Evolutionary conservation across 2,329 filamentous ascomycete species (phyloP).

Genomic region (Verticillium alfalfae): DNA sequence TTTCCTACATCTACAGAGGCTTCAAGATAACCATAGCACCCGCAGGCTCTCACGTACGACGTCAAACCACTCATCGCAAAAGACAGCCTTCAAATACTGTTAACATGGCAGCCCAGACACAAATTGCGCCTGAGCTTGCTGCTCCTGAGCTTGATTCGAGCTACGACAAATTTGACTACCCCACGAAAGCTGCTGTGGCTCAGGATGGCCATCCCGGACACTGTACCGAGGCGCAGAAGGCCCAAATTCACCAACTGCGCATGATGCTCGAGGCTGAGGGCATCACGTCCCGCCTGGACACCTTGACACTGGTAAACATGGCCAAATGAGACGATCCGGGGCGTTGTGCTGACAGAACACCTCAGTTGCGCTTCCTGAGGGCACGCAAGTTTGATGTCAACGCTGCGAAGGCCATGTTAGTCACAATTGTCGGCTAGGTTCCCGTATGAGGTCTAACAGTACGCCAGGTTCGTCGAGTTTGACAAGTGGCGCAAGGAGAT

Average conservation of each 20-base stretch:
- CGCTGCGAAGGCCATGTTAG: slow-evolving; percentile 78
- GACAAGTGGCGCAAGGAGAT: slow-evolving; percentile 90
- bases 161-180: slow-evolving; percentile 96
- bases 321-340: no score
- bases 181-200: slow-evolving; percentile 37
- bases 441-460: neutral
- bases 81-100: no score
- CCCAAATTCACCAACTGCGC: slow-evolving; percentile 80
- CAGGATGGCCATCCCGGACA: slow-evolving; percentile 61
- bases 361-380: slow-evolving; percentile 87
- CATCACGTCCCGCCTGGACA: slow-evolving; percentile 81
- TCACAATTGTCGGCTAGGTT: neutral
- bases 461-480: slow-evolving; percentile 73
- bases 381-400: slow-evolving; percentile 93
- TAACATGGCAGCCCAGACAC: neutral
- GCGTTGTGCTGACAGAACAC: no score
- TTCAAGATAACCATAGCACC: no score
- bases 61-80: no score
- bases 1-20: neutral
- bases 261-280: slow-evolving; percentile 78
- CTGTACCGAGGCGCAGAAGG: slow-evolving; percentile 81
- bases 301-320: slow-evolving; percentile 87
- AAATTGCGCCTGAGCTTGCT: neutral
- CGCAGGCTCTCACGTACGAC: no score
- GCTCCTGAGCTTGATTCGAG: slow-evolving; percentile 64